A percentile compares a stretch with the other conserved stretches of the same genome.
These are phyloP conservation scores for Monosporascus sp. DNA, from an alignment of 2,329 filamentous ascomycete species.

Conservation along the genomic window DNA sequence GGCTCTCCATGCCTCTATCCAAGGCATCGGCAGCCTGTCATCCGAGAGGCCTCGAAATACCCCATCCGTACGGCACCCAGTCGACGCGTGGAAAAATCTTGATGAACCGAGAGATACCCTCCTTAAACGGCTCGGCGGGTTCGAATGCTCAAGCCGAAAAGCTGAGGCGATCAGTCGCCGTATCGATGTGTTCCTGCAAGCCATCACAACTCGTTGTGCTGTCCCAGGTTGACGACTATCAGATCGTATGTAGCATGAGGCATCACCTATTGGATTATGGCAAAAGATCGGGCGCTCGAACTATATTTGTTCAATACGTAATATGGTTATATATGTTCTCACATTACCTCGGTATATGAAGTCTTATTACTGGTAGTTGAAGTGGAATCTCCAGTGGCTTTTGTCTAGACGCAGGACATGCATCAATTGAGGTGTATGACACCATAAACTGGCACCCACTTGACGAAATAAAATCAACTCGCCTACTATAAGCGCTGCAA, in stretches of 20 bases:
- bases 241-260: not conserved
- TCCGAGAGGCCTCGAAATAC: constrained; percentile 33
- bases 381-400: not conserved
- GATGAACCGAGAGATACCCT: not conserved
- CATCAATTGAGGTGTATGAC: not conserved
- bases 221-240: not conserved
- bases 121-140: not conserved
- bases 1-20: constrained; percentile 61
- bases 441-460: no score
- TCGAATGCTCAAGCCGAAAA: not conserved
- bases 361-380: no score
- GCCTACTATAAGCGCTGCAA: no score
- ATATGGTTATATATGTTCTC: no score
- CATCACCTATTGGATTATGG: no score
- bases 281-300: no score
- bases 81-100: constrained; percentile 20
- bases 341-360: no score
- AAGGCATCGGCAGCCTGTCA: constrained; percentile 45
- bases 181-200: constrained; percentile 8
- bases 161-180: constrained; percentile 10
- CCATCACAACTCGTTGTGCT: constrained; percentile 6
- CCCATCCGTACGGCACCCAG: constrained; percentile 26
- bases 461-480: no score
- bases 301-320: no score
- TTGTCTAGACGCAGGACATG: not conserved